Conservation (phyloP, 257 asterid species). For the Gentiana straminea region DNA sequence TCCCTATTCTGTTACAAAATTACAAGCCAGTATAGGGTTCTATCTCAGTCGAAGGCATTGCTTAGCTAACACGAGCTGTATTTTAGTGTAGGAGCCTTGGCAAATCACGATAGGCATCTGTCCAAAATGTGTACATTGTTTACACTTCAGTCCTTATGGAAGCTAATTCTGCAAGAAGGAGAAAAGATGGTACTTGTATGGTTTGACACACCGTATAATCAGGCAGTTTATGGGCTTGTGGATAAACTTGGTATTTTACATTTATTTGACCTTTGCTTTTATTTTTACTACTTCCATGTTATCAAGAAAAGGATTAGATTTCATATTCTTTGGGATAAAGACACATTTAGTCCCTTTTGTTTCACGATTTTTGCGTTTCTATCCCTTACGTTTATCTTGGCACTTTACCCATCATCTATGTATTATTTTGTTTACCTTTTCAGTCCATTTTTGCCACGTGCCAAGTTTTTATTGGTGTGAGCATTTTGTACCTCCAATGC, state of each 20-base stretch:
- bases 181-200: slow-evolving; percentile 93
- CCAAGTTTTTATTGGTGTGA: too few relatives aligned
- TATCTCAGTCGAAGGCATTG: slow-evolving; percentile 4
- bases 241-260: slow-evolving; percentile 64
- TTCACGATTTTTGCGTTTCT: too few relatives aligned
- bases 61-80: slow-evolving; percentile 7
- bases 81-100: slow-evolving; percentile 43
- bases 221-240: slow-evolving; percentile 95
- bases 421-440: too few relatives aligned
- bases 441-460: too few relatives aligned
- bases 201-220: slow-evolving; percentile 96
- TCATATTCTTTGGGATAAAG: not conserved
- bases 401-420: too few relatives aligned
- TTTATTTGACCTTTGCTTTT: not conserved
- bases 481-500: too few relatives aligned
- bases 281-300: not conserved
- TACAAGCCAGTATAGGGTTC: not conserved
- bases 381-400: too few relatives aligned
- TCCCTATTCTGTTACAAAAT: not conserved
- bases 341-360: not conserved
- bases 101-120: slow-evolving; percentile 53
- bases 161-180: slow-evolving; percentile 95
- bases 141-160: slow-evolving; percentile 79
- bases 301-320: not conserved
- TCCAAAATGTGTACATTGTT: slow-evolving; percentile 70